phyloP scores from a whole-genome alignment of 805 yeast species.

The Ogataea nitratoaversa region DNA sequence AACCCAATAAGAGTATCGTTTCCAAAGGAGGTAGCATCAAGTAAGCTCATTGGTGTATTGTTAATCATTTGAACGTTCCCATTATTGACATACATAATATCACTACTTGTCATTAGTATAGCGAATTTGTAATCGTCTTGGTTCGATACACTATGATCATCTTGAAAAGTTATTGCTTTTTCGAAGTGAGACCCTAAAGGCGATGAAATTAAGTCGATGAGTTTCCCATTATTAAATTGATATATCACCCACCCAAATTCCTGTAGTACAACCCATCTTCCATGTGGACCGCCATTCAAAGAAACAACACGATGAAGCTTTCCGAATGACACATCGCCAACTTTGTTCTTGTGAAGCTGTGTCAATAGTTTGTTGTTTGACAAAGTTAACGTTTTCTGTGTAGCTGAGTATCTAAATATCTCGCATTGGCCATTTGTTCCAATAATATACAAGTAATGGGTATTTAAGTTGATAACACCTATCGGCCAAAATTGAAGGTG shows the following conservation, averaged over 20 bases:
- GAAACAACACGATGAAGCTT: constrained; percentile 12
- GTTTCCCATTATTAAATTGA: constrained; percentile 7
- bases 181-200: constrained; percentile 20
- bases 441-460: constrained; percentile 18
- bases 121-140: constrained; percentile 8
- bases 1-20: constrained; percentile 5
- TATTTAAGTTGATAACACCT: constrained; percentile 17
- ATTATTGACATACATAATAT: constrained; percentile 14
- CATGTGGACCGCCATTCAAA: constrained; percentile 3
- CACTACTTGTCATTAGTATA: constrained; percentile 19
- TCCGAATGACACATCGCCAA: constrained; percentile 21
- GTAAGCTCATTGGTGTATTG: not conserved
- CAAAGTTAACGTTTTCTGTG: constrained; percentile 1
- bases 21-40: constrained; percentile 1
- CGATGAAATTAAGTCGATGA: constrained; percentile 20
- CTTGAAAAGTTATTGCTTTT: constrained; percentile 1
- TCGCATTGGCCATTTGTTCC: constrained; percentile 18
- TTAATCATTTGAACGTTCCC: constrained; percentile 9
- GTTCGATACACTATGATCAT: not conserved
- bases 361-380: constrained; percentile 11
- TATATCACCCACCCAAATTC: constrained; percentile 30
- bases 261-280: constrained; percentile 23
- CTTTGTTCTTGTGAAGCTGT: constrained; percentile 3
- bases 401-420: constrained; percentile 14
- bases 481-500: constrained; percentile 23